A percentile compares a stretch with the other conserved stretches of the same genome.
Evolutionary conservation across 805 yeast species (phyloP).

Genomic region (Suhomyces sp.): DNA sequence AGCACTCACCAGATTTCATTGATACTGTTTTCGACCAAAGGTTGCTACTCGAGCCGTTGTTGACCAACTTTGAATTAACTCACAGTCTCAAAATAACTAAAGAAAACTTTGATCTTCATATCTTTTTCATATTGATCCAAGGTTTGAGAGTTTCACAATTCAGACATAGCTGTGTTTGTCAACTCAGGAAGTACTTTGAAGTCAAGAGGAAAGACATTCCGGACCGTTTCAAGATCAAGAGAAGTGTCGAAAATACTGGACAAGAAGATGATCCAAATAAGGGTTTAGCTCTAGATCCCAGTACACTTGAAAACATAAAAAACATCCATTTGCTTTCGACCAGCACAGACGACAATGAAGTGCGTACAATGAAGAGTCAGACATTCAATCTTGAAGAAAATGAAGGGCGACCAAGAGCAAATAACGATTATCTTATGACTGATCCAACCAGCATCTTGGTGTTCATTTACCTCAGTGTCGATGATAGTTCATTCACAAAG

Average conservation of each 20-base stretch:
- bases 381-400: background rate
- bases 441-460: slow-evolving; percentile 17
- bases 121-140: slow-evolving; percentile 47
- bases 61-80: slow-evolving; percentile 43
- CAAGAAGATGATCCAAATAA: background rate
- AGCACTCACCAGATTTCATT: slow-evolving; percentile 15
- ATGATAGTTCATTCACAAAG: slow-evolving; percentile 22
- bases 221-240: background rate
- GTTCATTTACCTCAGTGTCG: slow-evolving; percentile 30
- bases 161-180: slow-evolving; percentile 45
- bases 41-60: slow-evolving; percentile 37
- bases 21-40: slow-evolving; percentile 31
- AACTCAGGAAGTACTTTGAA: slow-evolving; percentile 43
- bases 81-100: slow-evolving; percentile 38
- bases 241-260: background rate
- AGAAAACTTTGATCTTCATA: slow-evolving; percentile 50
- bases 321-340: background rate
- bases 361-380: background rate
- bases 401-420: background rate
- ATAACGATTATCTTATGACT: background rate
- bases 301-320: background rate
- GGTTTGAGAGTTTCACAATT: slow-evolving; percentile 61
- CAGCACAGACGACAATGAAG: background rate
- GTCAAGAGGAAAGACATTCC: slow-evolving; percentile 12
- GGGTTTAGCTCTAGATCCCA: background rate